A percentile compares a stretch with the other conserved stretches of the same genome.
Evolutionary conservation across 2,329 filamentous ascomycete species (phyloP).

Genomic region (Sclerotinia sclerotiorum): DNA sequence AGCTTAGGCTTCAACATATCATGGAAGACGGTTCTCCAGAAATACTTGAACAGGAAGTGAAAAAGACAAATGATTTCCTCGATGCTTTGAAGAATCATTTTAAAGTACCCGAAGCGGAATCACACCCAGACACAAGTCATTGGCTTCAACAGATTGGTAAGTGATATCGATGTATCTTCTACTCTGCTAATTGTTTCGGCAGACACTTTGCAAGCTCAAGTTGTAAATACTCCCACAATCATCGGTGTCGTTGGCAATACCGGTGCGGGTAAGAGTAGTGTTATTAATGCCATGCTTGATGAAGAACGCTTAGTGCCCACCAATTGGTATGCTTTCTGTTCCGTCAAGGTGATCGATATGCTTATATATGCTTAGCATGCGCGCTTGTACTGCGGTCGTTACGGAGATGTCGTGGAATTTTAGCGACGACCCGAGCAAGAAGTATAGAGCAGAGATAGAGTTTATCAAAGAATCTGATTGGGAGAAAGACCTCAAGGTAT

Average conservation of each 20-base stretch:
- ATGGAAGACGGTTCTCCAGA: conserved; percentile 28
- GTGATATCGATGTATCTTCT: conserved; percentile 1
- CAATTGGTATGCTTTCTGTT: conserved; percentile 23
- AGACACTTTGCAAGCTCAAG: conserved; percentile 27
- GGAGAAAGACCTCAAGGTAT: conserved; percentile 30
- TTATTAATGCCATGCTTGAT: conserved; percentile 44
- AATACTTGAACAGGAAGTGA: conserved; percentile 35
- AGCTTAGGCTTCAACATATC: conserved; percentile 31
- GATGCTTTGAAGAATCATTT: conserved; percentile 33
- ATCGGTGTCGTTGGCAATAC: conserved; percentile 37
- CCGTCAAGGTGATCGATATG: too few species aligned
- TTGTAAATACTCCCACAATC: conserved; percentile 33
- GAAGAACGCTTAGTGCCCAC: conserved; percentile 50
- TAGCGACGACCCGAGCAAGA: conserved; percentile 37
- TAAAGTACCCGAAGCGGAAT: conserved; percentile 1
- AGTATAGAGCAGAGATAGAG: conserved; percentile 47
- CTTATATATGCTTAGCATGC: conserved; percentile 17
- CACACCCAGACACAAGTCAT: conserved; percentile 31
- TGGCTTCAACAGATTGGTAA: conserved; percentile 37
- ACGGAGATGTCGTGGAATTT: conserved; percentile 28
- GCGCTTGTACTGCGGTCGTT: conserved; percentile 30
- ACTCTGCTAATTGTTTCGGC: conserved; percentile 12
- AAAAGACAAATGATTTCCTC: conserved; percentile 31
- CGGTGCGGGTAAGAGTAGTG: conserved; percentile 35
- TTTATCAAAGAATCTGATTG: conserved; percentile 31